Base-by-base conservation (phyloP, 495 filamentous ascomycete genomes). In the Aspergillus funiculosus region DNA sequence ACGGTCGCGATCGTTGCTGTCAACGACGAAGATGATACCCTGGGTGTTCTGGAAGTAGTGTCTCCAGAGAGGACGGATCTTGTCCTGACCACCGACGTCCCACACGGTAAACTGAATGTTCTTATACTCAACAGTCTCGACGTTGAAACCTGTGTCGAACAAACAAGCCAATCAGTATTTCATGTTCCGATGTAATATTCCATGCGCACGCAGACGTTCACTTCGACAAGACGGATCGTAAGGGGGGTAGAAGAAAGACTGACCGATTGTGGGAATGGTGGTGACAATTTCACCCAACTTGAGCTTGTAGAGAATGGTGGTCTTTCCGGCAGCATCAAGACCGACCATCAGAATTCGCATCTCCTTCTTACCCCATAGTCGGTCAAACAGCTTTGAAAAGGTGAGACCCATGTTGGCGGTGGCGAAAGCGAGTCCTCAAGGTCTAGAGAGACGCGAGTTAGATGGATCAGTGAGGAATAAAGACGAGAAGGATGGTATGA, bases 1-100 rank as follows among this genome's bases (percentile, higher is more conserved):
- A 94, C 92, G 92, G 69, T 99, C 92, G 57, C 92, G 89, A 81
- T 99, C 92, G 69, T 99, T 99, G 82, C 88, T 94, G 72, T 99
- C 92, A 60, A 99, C 94, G 51, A 99, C 92, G 79, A 99, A 99
- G 75, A 99, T 99, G 76, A 99, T 97, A 71, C 92, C 92, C 75
- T 99, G 92, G 53, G 92, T 99, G 76, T 99, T 99, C 78, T 99
- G 92, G 86, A 95, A 99, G 73, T 99, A 99, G 77, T 99, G 92
- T 75, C 92, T 85, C 92, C 92, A 99, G 63, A 99, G 76, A 62
- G 92, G 92, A 69, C 92, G 83, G 69, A 99, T 99, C 86, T 99
- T 99, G 79, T 99, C 92, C 79, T 99, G 92, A 65, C 92, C 92
- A 78, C 92, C 92, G 64, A 99, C 92, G 81, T 99, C 92, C 92